Evolutionary conservation across 371 early-diverging fungal genomes (phyloP), one percentile per base, ranked within the genome.

Genomic region (Smittium mucronatum): DNA sequence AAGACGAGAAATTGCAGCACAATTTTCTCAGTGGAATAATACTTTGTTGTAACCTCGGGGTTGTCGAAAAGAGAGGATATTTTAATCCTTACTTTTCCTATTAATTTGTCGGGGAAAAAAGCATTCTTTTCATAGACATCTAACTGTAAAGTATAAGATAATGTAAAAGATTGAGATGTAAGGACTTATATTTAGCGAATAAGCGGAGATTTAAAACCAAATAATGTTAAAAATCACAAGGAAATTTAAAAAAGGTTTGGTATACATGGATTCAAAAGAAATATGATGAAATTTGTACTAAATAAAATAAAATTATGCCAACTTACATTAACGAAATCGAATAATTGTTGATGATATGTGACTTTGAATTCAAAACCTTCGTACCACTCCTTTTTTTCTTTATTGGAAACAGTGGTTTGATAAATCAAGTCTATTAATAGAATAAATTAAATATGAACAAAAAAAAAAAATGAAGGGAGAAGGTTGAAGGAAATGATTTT

Each of bases 341-440:
- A 92, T 1, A 92, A 81, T 78, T 92, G 92, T 34, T 83, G 81
- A 70, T 92, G 92, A 64, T 86, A 90, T 2, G 84, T 84, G 8
- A 92, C 86, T 0, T 72, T 71, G 34, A 92, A 84, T 71, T 89
- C 88, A 72, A 92, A 91, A 0, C 82, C 81, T 70, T 88, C 89
- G 71, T 88, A 84, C 91, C 92, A 90, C 34, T 80, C 76, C 28
- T 89, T 89, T 32, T 84, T 82, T 2, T 81, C 67, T 33, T 75
- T 74, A 59, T 86, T 84, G 0, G 88, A 86, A 21, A 82, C 80
- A 0, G 89, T 86, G 0, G 91, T 86, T 71, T 87, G 84, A 70
- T 77, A 86, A 25, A 70, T 68, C 72, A 87, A 87, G 70, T 91
- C 90, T 61, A 61, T n/a, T 11, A 5, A 57, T 21, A 21, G 17